A percentile compares a stretch with the other conserved stretches of the same genome.
Evolutionary conservation across 495 filamentous ascomycete genomes (phyloP).

Genomic region (Stereocaulon alpinum): DNA sequence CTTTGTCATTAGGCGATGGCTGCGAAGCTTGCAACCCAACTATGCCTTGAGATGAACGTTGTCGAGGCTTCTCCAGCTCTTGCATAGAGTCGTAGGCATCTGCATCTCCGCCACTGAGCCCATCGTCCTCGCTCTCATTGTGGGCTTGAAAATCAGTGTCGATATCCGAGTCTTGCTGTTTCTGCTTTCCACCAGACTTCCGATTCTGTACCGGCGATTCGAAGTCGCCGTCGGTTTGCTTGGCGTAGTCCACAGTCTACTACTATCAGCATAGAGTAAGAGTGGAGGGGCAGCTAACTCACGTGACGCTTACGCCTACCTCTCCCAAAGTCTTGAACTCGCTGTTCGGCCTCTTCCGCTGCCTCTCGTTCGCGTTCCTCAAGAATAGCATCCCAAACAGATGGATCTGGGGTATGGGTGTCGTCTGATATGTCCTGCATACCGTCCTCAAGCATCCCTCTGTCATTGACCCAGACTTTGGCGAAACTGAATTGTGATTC

Average conservation of each 20-base stretch:
- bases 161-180: constrained; percentile 24
- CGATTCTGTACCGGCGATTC: constrained; percentile 5
- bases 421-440: constrained; percentile 43
- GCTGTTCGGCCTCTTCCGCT: constrained; percentile 50
- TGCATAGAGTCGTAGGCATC: constrained; percentile 15
- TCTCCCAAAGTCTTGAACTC: constrained; percentile 63
- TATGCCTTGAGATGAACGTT: not conserved
- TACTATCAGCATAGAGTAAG: not conserved
- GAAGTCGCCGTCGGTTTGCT: constrained; percentile 3
- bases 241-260: constrained; percentile 22
- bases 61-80: constrained; percentile 7
- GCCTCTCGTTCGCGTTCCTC: constrained; percentile 70
- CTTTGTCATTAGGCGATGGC: not conserved
- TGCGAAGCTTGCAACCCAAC: not conserved
- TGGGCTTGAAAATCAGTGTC: constrained; percentile 45
- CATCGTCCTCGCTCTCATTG: constrained; percentile 28
- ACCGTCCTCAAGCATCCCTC: constrained; percentile 49
- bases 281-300: not conserved
- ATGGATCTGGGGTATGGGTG: constrained; percentile 36
- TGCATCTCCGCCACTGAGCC: constrained; percentile 26
- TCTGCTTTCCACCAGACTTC: not conserved
- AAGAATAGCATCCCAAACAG: constrained; percentile 82
- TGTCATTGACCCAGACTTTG: constrained; percentile 83
- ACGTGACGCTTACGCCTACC: constrained; percentile 56
- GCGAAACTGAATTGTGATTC: constrained; percentile 83